Conservation (phyloP, 2,329 filamentous ascomycete genomes). For the Huntiella omanensis region DNA sequence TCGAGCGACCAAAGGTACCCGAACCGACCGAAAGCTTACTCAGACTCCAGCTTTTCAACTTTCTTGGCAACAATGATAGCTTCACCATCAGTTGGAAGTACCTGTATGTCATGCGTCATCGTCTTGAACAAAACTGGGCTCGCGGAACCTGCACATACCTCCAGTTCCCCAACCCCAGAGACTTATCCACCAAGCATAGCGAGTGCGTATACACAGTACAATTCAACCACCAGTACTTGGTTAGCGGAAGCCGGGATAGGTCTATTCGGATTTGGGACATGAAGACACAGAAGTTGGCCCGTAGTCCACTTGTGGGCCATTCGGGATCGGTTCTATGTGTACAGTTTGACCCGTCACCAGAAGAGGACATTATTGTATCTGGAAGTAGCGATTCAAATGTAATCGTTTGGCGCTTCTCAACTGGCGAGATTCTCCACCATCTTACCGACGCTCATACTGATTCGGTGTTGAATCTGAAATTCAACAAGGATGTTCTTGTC, state of each 20-base stretch:
- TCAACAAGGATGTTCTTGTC: constrained; percentile 77
- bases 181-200: constrained; percentile 64
- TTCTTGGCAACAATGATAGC: constrained; percentile 16
- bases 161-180: constrained; percentile 67
- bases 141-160: constrained; percentile 68
- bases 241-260: constrained; percentile 81
- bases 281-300: constrained; percentile 56
- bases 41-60: constrained; percentile 3
- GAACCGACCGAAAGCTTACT: constrained; percentile 1
- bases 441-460: constrained; percentile 65
- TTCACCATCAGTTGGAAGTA: constrained; percentile 79
- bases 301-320: constrained; percentile 59
- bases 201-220: constrained; percentile 95
- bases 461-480: constrained; percentile 83
- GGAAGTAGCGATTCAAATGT: constrained; percentile 85
- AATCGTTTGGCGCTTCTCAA: constrained; percentile 86
- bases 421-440: constrained; percentile 61
- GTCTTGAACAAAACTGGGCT: constrained; percentile 83
- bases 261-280: constrained; percentile 84
- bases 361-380: constrained; percentile 84
- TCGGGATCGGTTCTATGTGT: constrained; percentile 77
- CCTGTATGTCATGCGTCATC: constrained; percentile 70
- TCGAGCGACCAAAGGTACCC: constrained; percentile 4
- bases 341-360: constrained; percentile 76
- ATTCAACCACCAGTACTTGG: constrained; percentile 66